phyloP scores from a whole-genome alignment of 2,329 filamentous ascomycete genomes.

The Sarocladium strictum region DNA sequence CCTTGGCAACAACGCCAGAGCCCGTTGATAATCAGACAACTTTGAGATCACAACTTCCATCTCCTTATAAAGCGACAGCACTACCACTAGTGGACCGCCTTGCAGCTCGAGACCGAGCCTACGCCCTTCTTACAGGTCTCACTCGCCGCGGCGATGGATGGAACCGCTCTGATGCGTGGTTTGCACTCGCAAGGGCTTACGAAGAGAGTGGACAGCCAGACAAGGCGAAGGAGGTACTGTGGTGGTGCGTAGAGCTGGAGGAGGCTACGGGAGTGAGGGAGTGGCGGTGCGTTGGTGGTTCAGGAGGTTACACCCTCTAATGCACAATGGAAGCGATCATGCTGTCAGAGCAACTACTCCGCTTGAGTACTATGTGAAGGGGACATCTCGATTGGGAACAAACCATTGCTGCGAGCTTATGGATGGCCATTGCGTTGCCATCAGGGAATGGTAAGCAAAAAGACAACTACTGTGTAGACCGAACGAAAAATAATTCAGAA shows the following conservation, averaged over 20 bases:
- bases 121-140: conserved; percentile 71
- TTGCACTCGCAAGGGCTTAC: conserved; percentile 76
- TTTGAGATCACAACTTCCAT: conserved; percentile 29
- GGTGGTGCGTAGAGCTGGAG: conserved; percentile 97
- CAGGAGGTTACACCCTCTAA: conserved; percentile 54
- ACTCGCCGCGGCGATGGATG: conserved; percentile 83
- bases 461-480: background rate
- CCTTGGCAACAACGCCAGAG: background rate
- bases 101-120: conserved; percentile 85
- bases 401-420: too few relatives aligned
- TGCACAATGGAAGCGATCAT: background rate
- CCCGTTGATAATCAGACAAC: conserved; percentile 11
- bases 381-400: too few relatives aligned
- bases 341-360: too few relatives aligned
- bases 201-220: conserved; percentile 80
- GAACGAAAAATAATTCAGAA: background rate
- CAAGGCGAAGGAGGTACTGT: conserved; percentile 86
- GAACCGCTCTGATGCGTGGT: conserved; percentile 94
- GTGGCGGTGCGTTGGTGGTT: conserved; percentile 64
- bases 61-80: conserved; percentile 51
- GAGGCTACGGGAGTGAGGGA: conserved; percentile 73
- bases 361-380: background rate
- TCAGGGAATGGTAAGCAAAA: too few relatives aligned
- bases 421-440: too few relatives aligned
- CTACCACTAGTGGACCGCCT: conserved; percentile 73